These are phyloP conservation scores for Euclidium syriacum DNA, from an alignment of 345 rosid genomes.

Conservation along the genomic window DNA sequence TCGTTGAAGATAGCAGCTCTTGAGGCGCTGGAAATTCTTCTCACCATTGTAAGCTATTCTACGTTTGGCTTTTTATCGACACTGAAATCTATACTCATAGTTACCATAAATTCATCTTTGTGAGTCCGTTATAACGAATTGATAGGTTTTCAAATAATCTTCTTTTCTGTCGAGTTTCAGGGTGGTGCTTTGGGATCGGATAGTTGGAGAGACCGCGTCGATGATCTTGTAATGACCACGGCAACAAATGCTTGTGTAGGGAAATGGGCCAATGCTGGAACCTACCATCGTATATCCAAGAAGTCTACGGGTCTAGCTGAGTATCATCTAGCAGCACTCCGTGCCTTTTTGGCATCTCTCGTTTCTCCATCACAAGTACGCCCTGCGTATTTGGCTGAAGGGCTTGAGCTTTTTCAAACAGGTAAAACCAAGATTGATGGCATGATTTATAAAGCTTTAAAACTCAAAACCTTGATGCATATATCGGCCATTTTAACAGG, in stretches of 20 bases:
- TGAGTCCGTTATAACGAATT: neutral
- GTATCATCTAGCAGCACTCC: conserved; percentile 70
- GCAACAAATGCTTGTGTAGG: conserved; percentile 55
- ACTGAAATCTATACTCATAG: neutral
- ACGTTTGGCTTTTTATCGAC: neutral
- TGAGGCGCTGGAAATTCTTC: conserved; percentile 67
- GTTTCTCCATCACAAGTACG: conserved; percentile 60
- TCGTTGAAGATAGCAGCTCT: conserved; percentile 72
- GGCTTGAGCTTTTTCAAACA: conserved; percentile 67
- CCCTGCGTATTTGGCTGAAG: conserved; percentile 54
- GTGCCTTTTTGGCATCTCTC: conserved; percentile 67
- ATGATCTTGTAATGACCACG: conserved; percentile 48
- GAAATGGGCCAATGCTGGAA: conserved; percentile 48
- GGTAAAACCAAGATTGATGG: conserved; percentile 40
- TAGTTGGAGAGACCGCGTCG: conserved; percentile 61
- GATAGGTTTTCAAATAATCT: neutral
- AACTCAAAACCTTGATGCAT: conserved; percentile 8
- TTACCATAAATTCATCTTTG: neutral
- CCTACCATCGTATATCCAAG: conserved; percentile 28
- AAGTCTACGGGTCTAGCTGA: conserved; percentile 37
- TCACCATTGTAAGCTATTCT: conserved; percentile 58
- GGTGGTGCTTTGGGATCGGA: conserved; percentile 65
- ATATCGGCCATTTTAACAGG: conserved; percentile 35
- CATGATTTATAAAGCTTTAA: neutral
- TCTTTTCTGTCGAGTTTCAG: conserved; percentile 31